Conservation (phyloP, 2,329 filamentous ascomycete genomes). For the Clonostachys rosea region DNA sequence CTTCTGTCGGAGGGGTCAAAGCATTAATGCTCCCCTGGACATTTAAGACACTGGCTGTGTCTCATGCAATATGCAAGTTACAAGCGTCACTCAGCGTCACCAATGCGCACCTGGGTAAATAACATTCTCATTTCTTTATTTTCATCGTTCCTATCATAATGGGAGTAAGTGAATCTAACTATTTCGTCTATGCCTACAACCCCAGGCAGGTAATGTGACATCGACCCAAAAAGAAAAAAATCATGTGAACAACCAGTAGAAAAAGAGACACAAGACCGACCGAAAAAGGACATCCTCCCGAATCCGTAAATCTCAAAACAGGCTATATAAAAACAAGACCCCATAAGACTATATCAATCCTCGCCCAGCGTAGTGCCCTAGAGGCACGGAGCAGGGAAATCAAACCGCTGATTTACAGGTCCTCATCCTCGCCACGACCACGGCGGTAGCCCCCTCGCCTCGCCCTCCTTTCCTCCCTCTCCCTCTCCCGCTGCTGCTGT, state of each 20-base stretch:
- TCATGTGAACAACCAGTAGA: not conserved
- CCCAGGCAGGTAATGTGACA: not conserved
- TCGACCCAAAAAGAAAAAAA: not conserved
- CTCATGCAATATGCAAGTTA: too few relatives aligned
- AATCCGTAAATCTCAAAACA: not conserved
- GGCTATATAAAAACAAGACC: not conserved
- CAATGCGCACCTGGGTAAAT: too few relatives aligned
- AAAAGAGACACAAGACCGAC: not conserved
- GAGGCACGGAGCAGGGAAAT: not conserved
- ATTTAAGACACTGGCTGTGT: too few relatives aligned
- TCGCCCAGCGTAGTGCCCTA: not conserved
- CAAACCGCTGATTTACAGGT: constrained; percentile 4
- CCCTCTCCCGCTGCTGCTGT: constrained; percentile 22
- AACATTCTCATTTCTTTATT: too few relatives aligned
- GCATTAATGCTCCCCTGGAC: too few relatives aligned
- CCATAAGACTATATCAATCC: not conserved
- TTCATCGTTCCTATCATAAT: not conserved
- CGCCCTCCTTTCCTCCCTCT: constrained; percentile 24
- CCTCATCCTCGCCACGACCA: constrained; percentile 19
- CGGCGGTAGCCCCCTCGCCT: constrained; percentile 25
- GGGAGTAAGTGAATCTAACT: not conserved
- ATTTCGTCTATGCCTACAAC: not conserved
- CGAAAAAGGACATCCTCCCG: not conserved
- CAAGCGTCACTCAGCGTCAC: too few relatives aligned
- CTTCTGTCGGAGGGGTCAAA: too few relatives aligned